A percentile compares a stretch with the other conserved stretches of the same genome.
These are phyloP conservation scores for Pterocarpus santalinus DNA, from an alignment of 306 rosid genomes.

Conservation along the genomic window DNA sequence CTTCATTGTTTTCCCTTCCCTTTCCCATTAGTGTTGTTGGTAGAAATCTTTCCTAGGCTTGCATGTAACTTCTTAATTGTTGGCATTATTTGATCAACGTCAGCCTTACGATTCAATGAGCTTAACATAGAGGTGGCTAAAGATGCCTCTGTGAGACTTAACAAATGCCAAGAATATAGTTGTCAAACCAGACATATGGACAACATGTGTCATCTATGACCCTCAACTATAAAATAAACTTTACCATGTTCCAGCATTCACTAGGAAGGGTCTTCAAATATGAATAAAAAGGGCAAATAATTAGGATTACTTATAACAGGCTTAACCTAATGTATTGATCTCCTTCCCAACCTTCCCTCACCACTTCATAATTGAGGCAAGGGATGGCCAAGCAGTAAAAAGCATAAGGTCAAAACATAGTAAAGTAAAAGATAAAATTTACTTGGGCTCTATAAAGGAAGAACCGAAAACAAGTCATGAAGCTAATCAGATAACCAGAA, in stretches of 20 bases:
- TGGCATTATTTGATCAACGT: too few relatives aligned
- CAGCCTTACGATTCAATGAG: too few relatives aligned
- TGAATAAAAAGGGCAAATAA: not conserved
- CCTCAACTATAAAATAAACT: not conserved
- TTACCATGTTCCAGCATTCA: too few relatives aligned
- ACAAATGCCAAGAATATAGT: too few relatives aligned
- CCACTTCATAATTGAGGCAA: slow-evolving; percentile 15
- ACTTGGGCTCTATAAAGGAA: not conserved
- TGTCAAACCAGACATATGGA: not conserved
- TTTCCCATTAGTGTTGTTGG: too few relatives aligned
- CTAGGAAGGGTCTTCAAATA: too few relatives aligned
- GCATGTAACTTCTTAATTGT: not conserved
- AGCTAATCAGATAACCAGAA: not conserved
- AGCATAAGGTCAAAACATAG: not conserved
- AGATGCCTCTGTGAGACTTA: too few relatives aligned
- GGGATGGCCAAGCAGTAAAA: slow-evolving; percentile 10
- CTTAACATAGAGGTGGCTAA: too few relatives aligned
- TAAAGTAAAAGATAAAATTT: not conserved
- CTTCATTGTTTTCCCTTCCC: not conserved
- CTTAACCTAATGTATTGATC: not conserved
- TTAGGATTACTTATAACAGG: not conserved
- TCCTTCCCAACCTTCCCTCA: not conserved
- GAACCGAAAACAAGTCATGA: not conserved
- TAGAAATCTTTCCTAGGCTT: not conserved
- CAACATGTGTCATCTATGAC: not conserved